Base-by-base conservation (phyloP, 2,329 filamentous ascomycete genomes). In the Claviceps fusiformis region DNA sequence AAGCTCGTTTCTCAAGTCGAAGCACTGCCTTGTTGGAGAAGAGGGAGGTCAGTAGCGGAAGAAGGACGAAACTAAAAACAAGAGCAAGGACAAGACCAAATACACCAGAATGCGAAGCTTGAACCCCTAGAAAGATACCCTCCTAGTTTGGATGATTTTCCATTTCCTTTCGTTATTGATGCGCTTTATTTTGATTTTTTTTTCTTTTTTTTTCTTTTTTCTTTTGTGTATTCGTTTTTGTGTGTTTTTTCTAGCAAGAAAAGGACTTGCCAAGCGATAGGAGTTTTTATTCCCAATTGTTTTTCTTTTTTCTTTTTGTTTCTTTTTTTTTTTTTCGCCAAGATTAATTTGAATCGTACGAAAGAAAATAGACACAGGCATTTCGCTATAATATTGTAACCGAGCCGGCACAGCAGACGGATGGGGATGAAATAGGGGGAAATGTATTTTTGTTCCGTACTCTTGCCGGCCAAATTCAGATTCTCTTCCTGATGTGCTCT, bases 61-160 rank as follows among this genome's bases (percentile, higher is more conserved):
- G 44, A 29, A 46, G 44, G n/a, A 13, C 15, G 11, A 29, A 17
- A 29, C 27, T 3, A 29, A 46, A 8, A 29, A 50, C n/a, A 24
- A 35, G n/a, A 24, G 4, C 33, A 37, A 48, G 35, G 19, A 41
- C 19, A 24, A 29, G 44, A 39, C 11, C 17, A 29, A 47, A 49
- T 54, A 53, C 53, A 57, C 58, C 63, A 68, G 62, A 67, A 59
- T 68, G 67, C 65, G 59, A 68, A 64, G 52, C 53, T 47, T 54
- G 45, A 50, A 54, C 43, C 52, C 61, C 64, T 68, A 70, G 67
- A 70, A 69, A 70, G 69, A 71, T 71, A 71, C 69, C 69, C 69
- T 62, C 69, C 61, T 27, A 39, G 43, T 61, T 66, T 70, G 63
- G 62, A 67, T 65, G 47, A 53, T 58, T 43, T 49, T n/a, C 33